Percentiles rank a stretch among this genome's conserved stretches.
These are phyloP conservation scores for Fusarium sp. DNA, from an alignment of 2,329 filamentous ascomycete genomes.

Conservation along the genomic window DNA sequence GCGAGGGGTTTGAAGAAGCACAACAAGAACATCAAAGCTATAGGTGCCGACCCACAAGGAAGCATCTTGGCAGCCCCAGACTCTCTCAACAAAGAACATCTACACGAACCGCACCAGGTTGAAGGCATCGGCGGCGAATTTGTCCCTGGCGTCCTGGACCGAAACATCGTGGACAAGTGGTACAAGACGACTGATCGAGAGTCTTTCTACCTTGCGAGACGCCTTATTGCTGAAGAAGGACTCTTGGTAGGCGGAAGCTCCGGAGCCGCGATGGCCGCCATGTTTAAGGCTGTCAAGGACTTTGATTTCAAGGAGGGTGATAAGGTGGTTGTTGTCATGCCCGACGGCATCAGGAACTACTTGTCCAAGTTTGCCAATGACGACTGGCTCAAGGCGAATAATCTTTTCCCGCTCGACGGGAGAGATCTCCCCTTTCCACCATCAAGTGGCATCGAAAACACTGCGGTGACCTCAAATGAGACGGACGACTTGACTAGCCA, in stretches of 20 bases:
- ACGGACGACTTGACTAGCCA: not conserved
- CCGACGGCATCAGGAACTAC: slow-evolving; percentile 95
- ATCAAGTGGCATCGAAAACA: not conserved
- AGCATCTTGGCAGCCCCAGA: slow-evolving; percentile 88
- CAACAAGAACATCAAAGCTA: slow-evolving; percentile 83
- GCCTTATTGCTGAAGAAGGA: slow-evolving; percentile 92
- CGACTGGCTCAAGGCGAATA: slow-evolving; percentile 94
- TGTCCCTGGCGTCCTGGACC: slow-evolving; percentile 89
- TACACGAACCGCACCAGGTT: slow-evolving; percentile 91
- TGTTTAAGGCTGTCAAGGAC: slow-evolving; percentile 80
- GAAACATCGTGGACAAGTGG: slow-evolving; percentile 85
- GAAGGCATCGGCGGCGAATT: slow-evolving; percentile 99
- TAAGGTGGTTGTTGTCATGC: slow-evolving; percentile 87
- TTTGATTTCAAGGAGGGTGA: slow-evolving; percentile 80
- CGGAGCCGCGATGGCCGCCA: slow-evolving; percentile 87
- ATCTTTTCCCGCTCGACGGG: not conserved
- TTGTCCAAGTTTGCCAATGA: slow-evolving; percentile 98
- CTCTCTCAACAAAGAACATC: slow-evolving; percentile 78
- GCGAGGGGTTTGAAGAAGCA: slow-evolving; percentile 88
- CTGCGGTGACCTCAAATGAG: not conserved
- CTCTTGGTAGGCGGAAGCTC: slow-evolving; percentile 92
- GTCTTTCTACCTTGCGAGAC: slow-evolving; percentile 86
- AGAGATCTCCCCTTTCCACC: not conserved
- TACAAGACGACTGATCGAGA: slow-evolving; percentile 96
- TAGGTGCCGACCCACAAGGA: slow-evolving; percentile 91